Percentiles rank a stretch among this genome's conserved stretches.
Conservation (phyloP, 345 rosid species). For the Garcia nutans region DNA sequence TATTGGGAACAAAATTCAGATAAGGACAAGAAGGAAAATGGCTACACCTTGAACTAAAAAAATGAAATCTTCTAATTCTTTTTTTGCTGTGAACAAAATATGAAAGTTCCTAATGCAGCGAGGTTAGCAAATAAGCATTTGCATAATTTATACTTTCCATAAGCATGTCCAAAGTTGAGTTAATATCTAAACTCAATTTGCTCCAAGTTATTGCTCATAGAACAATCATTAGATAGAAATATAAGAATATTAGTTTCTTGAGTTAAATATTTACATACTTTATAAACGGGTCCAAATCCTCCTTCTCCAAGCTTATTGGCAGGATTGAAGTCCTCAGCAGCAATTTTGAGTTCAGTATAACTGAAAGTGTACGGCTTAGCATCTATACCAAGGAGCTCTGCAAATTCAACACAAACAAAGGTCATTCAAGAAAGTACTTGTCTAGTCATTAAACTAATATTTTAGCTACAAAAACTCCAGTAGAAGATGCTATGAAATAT, state of each 20-base stretch:
- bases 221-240: neutral
- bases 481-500: neutral
- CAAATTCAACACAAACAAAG: constrained; percentile 13
- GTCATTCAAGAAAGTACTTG: constrained; percentile 1
- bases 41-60: no score
- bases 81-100: no score
- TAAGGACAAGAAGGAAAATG: no score
- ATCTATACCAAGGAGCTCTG: constrained; percentile 55
- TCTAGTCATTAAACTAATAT: neutral
- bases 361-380: constrained; percentile 57
- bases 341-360: constrained; percentile 55
- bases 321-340: constrained; percentile 59
- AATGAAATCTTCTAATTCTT: no score
- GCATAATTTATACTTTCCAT: neutral
- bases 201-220: neutral
- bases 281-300: constrained; percentile 76
- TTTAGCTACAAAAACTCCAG: neutral
- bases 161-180: no score
- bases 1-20: neutral
- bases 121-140: neutral
- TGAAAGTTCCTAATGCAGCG: no score
- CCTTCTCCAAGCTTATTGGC: constrained; percentile 81
- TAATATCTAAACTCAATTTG: neutral
- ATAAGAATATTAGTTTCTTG: neutral
- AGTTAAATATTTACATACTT: constrained; percentile 36